These are phyloP conservation scores for Carex sylvatica DNA, from an alignment of 202 grass and related monocot genomes.

Conservation along the genomic window DNA sequence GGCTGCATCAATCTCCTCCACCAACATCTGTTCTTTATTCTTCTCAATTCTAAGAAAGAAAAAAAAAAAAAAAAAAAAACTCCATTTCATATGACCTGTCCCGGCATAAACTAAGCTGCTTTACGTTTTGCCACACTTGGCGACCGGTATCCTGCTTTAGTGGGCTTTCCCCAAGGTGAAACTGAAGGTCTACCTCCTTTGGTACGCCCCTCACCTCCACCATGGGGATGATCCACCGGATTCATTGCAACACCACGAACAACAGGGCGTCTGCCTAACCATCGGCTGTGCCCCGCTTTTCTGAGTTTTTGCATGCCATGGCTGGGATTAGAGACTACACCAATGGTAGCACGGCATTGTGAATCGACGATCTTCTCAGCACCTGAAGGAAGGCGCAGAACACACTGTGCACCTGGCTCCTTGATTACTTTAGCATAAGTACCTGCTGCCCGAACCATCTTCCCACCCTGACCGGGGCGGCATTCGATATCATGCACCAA, in stretches of 20 bases:
- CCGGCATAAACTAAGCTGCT: constrained; percentile 29
- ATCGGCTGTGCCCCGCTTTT: constrained; percentile 30
- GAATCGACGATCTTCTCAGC: constrained; percentile 20
- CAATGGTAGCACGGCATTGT: constrained; percentile 25
- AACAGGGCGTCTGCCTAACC: constrained; percentile 28
- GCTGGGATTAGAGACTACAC: constrained; percentile 25
- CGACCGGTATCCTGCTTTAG: constrained; percentile 25
- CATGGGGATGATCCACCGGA: constrained; percentile 36
- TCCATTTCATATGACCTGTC: constrained; percentile 12
- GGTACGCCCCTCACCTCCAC: constrained; percentile 26
- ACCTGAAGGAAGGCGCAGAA: constrained; percentile 27
- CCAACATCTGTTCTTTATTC: constrained; percentile 15
- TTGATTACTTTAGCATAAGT: constrained; percentile 28
- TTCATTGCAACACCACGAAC: constrained; percentile 31
- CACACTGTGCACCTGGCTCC: constrained; percentile 14
- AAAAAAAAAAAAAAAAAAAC: constrained; percentile 29
- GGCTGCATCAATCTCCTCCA: not conserved
- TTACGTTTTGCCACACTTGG: constrained; percentile 14
- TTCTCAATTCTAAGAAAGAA: constrained; percentile 28
- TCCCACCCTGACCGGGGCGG: constrained; percentile 23
- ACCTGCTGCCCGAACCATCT: constrained; percentile 19
- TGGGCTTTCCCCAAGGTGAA: constrained; percentile 35
- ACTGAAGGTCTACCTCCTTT: constrained; percentile 32
- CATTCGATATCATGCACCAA: constrained; percentile 29
- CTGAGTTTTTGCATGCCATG: constrained; percentile 15